Base-by-base conservation (phyloP, 768 basidiomycete species). In the Suillus paluster region DNA sequence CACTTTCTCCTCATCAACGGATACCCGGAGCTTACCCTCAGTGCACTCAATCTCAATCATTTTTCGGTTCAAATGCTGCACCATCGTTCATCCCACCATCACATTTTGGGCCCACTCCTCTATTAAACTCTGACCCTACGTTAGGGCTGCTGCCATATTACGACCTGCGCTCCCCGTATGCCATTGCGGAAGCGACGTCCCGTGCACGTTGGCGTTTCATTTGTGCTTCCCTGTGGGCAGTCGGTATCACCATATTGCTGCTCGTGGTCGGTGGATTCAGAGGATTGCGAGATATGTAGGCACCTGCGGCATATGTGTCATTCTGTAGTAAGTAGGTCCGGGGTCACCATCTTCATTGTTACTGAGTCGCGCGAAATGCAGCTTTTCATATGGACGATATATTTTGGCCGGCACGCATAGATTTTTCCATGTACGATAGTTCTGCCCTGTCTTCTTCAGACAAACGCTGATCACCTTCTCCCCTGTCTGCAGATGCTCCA, bases 131-230 rank as follows among this genome's bases (percentile, higher is more conserved):
- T 45, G 70, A 77, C 60, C 66, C 74, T 57, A 67, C 73, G n/a
- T 66, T 80, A 49, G 73, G 71, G 27, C 49, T 76, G 14, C 49
- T 77, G 50, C 75, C 75, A 41, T 83, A 69, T 77, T 79, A 83
- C 67, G 83, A 83, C 66, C 81, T 77, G 10, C 74, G 68, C 41
- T 80, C 80, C 27, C 68, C 73, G 23, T 70, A 80, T 61, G 75
- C 81, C 46, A 55, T 79, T 3, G 70, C 71, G 53, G 73, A 71
- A 57, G 82, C 82, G 33, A 67, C 64, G 10, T 60, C 63, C 49
- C 72, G 84, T 30, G 82, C 83, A 38, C 73, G 73, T 50, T 66
- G 77, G 78, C 75, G 83, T 39, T 84, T 84, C 61, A 61, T 79
- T n/a, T 69, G 68, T 58, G 81, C 81, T 6, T 61, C 77, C 19